Evolutionary conservation across 2,329 filamentous ascomycete species (phyloP).

Genomic region (Plectosphaerella sp.): DNA sequence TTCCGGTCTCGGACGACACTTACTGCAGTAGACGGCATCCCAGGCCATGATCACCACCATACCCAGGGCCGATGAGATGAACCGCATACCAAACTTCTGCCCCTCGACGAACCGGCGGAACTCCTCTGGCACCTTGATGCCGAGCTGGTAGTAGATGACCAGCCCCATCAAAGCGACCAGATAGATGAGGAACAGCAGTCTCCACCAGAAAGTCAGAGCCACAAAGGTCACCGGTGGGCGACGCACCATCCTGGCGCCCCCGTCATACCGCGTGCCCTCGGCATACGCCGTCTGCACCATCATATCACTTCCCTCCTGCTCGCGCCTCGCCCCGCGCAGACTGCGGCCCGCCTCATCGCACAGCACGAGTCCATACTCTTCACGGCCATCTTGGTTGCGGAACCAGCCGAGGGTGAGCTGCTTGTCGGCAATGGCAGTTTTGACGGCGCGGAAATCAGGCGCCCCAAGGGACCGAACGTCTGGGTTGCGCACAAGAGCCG

Average conservation of each 20-base stretch:
- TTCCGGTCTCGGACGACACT: conserved; percentile 8
- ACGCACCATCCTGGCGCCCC: background rate
- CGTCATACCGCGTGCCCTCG: background rate
- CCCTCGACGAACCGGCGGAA: conserved; percentile 7
- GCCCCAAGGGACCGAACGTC: conserved; percentile 16
- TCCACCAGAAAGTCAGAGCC: conserved; percentile 27
- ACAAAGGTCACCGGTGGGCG: conserved; percentile 22
- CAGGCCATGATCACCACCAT: conserved; percentile 25
- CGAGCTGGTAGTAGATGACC: conserved; percentile 33
- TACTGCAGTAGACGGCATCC: conserved; percentile 6
- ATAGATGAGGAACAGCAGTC: conserved; percentile 24
- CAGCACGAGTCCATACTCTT: conserved; percentile 26
- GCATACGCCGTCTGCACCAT: conserved; percentile 2
- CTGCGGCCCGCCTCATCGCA: conserved; percentile 18
- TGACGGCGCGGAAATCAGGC: background rate
- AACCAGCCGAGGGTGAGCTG: conserved; percentile 24
- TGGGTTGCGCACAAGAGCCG: conserved; percentile 23
- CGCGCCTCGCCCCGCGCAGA: conserved; percentile 3
- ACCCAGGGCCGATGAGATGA: conserved; percentile 34
- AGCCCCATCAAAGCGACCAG: conserved; percentile 26
- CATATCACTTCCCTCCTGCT: no score
- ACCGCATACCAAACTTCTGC: conserved; percentile 37
- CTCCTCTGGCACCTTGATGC: conserved; percentile 1
- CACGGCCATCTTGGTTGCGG: conserved; percentile 12
- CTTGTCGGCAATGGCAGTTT: conserved; percentile 15